Conservation (phyloP, 2,329 filamentous ascomycete genomes). For the Graphiopsis chlorocephala region DNA sequence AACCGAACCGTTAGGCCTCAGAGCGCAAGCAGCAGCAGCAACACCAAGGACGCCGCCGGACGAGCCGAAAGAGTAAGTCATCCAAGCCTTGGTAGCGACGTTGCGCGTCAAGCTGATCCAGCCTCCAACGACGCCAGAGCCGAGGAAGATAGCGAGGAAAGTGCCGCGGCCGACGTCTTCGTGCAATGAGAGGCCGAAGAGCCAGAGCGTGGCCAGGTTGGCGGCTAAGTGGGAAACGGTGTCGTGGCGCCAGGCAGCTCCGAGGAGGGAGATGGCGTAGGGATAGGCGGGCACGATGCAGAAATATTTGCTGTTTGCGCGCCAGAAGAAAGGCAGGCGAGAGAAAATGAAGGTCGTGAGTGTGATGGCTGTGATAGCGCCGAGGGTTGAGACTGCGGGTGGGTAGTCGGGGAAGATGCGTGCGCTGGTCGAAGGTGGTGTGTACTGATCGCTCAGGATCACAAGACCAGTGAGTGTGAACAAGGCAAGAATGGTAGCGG, state of each 20-base stretch:
- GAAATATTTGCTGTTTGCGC: constrained; percentile 66
- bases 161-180: constrained; percentile 67
- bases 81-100: constrained; percentile 44
- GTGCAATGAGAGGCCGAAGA: constrained; percentile 66
- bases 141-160: constrained; percentile 66
- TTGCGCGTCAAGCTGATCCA: constrained; percentile 54
- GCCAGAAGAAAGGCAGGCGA: constrained; percentile 65
- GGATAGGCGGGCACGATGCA: constrained; percentile 64
- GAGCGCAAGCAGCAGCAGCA: constrained; percentile 54
- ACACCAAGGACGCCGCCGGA: constrained; percentile 64
- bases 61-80: constrained; percentile 60
- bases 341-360: constrained; percentile 56
- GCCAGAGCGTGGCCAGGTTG: constrained; percentile 65
- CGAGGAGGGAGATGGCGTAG: constrained; percentile 59
- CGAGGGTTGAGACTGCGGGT: constrained; percentile 63
- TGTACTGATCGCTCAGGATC: constrained; percentile 48
- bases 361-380: constrained; percentile 61
- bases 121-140: constrained; percentile 57
- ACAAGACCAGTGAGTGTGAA: constrained; percentile 41
- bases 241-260: constrained; percentile 69
- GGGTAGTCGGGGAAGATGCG: constrained; percentile 61
- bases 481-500: constrained; percentile 41
- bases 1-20: constrained; percentile 33
- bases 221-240: constrained; percentile 56
- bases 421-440: constrained; percentile 46